phyloP scores from a whole-genome alignment of 495 filamentous ascomycete species.

The Echria macrotheca region DNA sequence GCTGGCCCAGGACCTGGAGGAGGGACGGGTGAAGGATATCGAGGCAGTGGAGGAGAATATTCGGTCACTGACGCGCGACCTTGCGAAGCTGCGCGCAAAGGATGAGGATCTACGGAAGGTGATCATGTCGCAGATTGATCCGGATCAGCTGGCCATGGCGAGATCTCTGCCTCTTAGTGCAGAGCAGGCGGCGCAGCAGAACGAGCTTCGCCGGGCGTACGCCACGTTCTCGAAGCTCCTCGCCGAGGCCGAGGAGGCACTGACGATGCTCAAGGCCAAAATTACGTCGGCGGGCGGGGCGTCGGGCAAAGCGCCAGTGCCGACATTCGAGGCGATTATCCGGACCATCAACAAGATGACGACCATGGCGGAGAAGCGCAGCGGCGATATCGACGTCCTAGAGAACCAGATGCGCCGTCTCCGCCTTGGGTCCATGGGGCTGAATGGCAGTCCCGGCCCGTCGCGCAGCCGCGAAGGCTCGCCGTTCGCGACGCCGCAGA shows the following conservation, averaged over 20 bases:
- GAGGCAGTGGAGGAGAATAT: slow-evolving; percentile 57
- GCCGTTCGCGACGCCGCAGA: slow-evolving; percentile 58
- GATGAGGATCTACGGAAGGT: slow-evolving; percentile 68
- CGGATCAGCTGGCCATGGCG: slow-evolving; percentile 53
- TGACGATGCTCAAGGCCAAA: slow-evolving; percentile 77
- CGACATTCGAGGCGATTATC: slow-evolving; percentile 86
- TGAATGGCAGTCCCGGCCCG: slow-evolving; percentile 15
- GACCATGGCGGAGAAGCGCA: slow-evolving; percentile 77
- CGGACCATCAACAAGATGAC: slow-evolving; percentile 92
- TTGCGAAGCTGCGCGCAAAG: slow-evolving; percentile 61
- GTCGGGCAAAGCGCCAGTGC: slow-evolving; percentile 43
- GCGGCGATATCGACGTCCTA: slow-evolving; percentile 80
- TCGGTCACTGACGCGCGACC: slow-evolving; percentile 56
- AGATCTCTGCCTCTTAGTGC: slow-evolving; percentile 68
- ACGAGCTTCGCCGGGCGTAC: slow-evolving; percentile 68
- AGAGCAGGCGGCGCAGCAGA: slow-evolving; percentile 76
- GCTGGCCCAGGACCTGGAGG: slow-evolving; percentile 53
- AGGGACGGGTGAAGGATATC: slow-evolving; percentile 58
- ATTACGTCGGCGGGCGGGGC: slow-evolving; percentile 54
- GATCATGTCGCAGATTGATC: slow-evolving; percentile 56
- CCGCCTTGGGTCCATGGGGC: slow-evolving; percentile 46
- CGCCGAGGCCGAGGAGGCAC: slow-evolving; percentile 69
- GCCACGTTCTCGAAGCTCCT: slow-evolving; percentile 65
- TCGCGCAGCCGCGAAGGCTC: slow-evolving; percentile 50
- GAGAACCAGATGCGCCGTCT: slow-evolving; percentile 77